Base-by-base conservation (phyloP, 257 asterid species). In the Coffea eugenioides region DNA sequence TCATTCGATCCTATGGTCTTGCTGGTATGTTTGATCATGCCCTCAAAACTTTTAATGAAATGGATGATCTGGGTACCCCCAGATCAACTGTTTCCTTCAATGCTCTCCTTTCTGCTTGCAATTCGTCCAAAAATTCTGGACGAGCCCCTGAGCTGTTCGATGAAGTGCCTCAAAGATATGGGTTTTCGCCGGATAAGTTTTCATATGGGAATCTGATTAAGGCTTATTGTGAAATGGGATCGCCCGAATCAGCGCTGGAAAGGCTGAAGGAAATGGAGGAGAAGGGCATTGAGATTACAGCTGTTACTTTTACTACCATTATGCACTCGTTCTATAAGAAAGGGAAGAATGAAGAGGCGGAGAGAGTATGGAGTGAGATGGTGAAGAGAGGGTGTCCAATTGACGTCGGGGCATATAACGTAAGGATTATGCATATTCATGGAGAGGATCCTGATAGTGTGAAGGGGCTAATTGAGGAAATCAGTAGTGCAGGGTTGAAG, bases 11-110 rank as follows among this genome's bases (percentile, higher is more conserved):
- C 0, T 95, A 95, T 57, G 98, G 97, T 69, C 66, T 86, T 61
- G 94, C 86, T 23, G 97, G 97, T 1, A 90, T 95, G 99, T 79
- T 90, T 73, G 94, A 95, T 16, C 90, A 92, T 59, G 93, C 98
- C 39, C 80, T 88, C 66, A 80, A 71, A 1, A 89, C 91, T 7
- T 95, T 88, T 77, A 72, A 81, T 10, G 84, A 93, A 75, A 93
- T 95, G 98, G 76, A 88, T 8, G 89, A 88, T 21, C 77, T 95
- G 41, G 97, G 95, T 76, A 92, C 97, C 57, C 97, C 94, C 39
- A 89, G 94, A 69, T 82, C 98, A 11, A 31, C 90, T 11, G 81
- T 86, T 52, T 95, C 98, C 6, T 92, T 95, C 59, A 93, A 95
- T 73, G 85, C 94, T 36, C 89, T 95, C 27, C 91, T 95, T 64